Percentiles rank a stretch among this genome's conserved stretches.
Conservation (phyloP, 768 basidiomycete genomes). For the Ramaria sp. region DNA sequence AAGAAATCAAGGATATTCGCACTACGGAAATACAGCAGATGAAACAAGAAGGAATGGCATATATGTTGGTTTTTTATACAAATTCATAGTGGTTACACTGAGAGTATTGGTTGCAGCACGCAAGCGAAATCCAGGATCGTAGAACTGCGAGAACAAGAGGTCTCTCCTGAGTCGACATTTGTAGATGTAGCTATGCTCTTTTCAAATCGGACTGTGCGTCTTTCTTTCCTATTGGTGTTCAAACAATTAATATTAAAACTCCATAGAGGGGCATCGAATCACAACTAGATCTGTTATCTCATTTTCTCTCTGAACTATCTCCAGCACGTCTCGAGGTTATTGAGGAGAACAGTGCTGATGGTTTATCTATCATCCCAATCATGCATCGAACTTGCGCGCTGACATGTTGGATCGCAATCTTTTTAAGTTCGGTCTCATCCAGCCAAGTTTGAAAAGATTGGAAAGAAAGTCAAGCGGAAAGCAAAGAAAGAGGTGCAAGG, state of each 20-base stretch:
- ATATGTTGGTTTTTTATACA: background rate
- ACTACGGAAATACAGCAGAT: background rate
- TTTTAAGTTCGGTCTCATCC: slow-evolving; percentile 4
- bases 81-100: background rate
- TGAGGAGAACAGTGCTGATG: slow-evolving; percentile 4
- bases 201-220: background rate
- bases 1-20: background rate
- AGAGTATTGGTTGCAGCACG: background rate
- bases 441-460: background rate
- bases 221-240: background rate
- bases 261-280: background rate
- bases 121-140: background rate
- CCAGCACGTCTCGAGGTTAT: slow-evolving; percentile 1
- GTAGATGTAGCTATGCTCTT: background rate
- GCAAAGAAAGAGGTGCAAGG: background rate
- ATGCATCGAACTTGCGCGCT: background rate
- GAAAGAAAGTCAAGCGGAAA: background rate
- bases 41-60: background rate
- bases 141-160: background rate
- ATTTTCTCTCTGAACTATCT: background rate
- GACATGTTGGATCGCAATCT: background rate
- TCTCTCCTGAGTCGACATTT: background rate
- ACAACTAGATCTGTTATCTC: background rate
- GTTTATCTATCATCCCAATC: background rate
- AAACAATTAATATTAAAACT: background rate